A percentile compares a stretch with the other conserved stretches of the same genome.
phyloP scores from a whole-genome alignment of 2,329 filamentous ascomycete species.

The Verticillium albo-atrum region DNA sequence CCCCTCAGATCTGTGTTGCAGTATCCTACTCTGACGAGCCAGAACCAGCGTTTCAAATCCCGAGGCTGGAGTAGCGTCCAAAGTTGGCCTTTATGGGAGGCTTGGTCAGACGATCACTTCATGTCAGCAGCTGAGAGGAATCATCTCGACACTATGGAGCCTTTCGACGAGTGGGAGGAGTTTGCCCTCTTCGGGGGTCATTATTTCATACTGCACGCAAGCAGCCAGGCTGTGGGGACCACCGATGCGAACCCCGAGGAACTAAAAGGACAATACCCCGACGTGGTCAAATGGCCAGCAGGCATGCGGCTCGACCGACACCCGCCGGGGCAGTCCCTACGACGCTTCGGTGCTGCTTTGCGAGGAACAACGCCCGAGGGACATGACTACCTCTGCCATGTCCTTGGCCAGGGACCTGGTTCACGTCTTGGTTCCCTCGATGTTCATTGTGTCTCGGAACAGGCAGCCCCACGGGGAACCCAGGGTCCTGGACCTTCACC shows the following conservation, averaged over 20 bases:
- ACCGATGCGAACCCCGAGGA: too few relatives aligned
- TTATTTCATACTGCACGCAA: slow-evolving; percentile 74
- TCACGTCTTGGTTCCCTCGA: slow-evolving; percentile 46
- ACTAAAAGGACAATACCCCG: background rate
- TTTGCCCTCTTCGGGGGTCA: slow-evolving; percentile 81
- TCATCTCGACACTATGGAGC: slow-evolving; percentile 66
- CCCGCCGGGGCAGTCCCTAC: slow-evolving; percentile 36
- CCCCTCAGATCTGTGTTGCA: slow-evolving; percentile 68
- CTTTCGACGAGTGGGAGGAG: slow-evolving; percentile 96
- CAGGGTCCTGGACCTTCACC: slow-evolving; percentile 29
- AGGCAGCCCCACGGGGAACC: slow-evolving; percentile 9
- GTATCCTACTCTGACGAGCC: slow-evolving; percentile 64
- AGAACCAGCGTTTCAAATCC: slow-evolving; percentile 61
- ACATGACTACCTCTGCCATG: slow-evolving; percentile 38
- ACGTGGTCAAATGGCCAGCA: background rate
- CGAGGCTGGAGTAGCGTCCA: slow-evolving; percentile 64
- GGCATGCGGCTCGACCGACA: slow-evolving; percentile 28
- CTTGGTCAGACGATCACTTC: slow-evolving; percentile 71
- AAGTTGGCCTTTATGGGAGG: slow-evolving; percentile 71
- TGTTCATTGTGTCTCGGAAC: slow-evolving; percentile 30
- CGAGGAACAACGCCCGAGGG: slow-evolving; percentile 30
- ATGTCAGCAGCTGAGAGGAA: slow-evolving; percentile 55
- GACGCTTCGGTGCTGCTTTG: slow-evolving; percentile 58
- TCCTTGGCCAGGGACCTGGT: slow-evolving; percentile 39
- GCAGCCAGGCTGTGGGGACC: slow-evolving; percentile 20